Base-by-base conservation (phyloP, 345 rosid species). In the Microthlaspi erraticum region DNA sequence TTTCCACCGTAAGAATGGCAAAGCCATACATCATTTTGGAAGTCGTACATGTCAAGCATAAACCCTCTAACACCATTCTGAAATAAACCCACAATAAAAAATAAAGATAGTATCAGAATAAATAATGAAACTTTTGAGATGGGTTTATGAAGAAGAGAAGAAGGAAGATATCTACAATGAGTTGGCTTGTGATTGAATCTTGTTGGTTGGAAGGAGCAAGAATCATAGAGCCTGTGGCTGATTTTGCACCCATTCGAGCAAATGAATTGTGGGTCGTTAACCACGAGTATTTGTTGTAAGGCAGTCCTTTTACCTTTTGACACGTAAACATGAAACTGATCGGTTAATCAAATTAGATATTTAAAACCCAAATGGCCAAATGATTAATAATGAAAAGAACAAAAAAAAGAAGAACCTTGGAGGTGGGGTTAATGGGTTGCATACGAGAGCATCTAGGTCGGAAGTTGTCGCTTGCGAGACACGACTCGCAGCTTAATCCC, bases 31-130 rank as follows among this genome's bases (percentile, higher is more conserved):
- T 82, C 93, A 55, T 86, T 85, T 73, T 74, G 23, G 70, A 89
- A 93, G 79, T 91, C 96, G 63, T 91, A 93, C 90, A 89, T 80
- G 61, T 93, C 98, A 17, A 91, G 88, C 98, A 89, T 90, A 51
- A 93, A 81, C 45, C 97, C 97, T 78, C 98, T 83, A 26, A 88
- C 85, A 43, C 98, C 98, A 80, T 93, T 91, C 96, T 93, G 83
- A 33, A 56, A 33, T 79, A 82, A 55, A 72, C 18, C 13, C 38
- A 16, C 56, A 54, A 20, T n/a, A n/a, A 53, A 26, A 5, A 17
- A 19, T n/a, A 9, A 70, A 51, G 1, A 39, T 16, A 64, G 58
- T 43, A 45, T 65, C 48, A 44, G n/a, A 19, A n/a, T n/a, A n/a
- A n/a, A 37, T 11, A 49, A 37, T 29, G 33, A 46, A 29, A 9